phyloP scores from a whole-genome alignment of 441 rosid species.

The Flueggea neowawraea region DNA sequence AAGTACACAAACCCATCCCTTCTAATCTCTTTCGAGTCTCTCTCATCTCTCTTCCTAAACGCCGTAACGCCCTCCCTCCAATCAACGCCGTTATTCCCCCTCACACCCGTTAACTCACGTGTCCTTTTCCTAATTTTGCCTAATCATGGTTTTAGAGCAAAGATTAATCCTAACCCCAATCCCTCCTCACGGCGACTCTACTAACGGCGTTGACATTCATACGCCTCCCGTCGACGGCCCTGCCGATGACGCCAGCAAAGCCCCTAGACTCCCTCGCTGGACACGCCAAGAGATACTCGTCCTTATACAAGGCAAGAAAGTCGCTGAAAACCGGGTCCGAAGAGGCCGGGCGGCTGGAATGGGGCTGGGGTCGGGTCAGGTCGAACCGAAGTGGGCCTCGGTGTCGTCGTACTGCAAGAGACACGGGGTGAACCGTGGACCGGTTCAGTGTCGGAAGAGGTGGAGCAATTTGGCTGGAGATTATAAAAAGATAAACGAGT shows the following conservation, averaged over 20 bases:
- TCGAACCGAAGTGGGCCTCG: conserved; percentile 93
- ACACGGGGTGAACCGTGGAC: conserved; percentile 93
- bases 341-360: conserved; percentile 66
- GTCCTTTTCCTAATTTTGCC: conserved; percentile 12
- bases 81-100: conserved; percentile 41
- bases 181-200: conserved; percentile 39
- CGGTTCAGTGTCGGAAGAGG: conserved; percentile 97
- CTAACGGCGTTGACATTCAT: conserved; percentile 40
- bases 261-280: conserved; percentile 95
- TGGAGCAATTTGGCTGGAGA: conserved; percentile 98
- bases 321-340: conserved; percentile 80
- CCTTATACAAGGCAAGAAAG: conserved; percentile 87
- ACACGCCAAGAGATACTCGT: conserved; percentile 95
- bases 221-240: conserved; percentile 31
- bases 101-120: conserved; percentile 36
- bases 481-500: conserved; percentile 88
- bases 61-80: conserved; percentile 35
- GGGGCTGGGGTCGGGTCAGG: conserved; percentile 67
- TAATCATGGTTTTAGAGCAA: conserved; percentile 55
- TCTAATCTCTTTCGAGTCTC: conserved; percentile 13
- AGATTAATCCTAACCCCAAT: conserved; percentile 27
- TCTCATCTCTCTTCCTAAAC: conserved; percentile 24
- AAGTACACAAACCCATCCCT: not conserved
- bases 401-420: conserved; percentile 88
- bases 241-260: conserved; percentile 61